These are phyloP conservation scores for Russula virescens DNA, from an alignment of 768 basidiomycete genomes.

Conservation along the genomic window DNA sequence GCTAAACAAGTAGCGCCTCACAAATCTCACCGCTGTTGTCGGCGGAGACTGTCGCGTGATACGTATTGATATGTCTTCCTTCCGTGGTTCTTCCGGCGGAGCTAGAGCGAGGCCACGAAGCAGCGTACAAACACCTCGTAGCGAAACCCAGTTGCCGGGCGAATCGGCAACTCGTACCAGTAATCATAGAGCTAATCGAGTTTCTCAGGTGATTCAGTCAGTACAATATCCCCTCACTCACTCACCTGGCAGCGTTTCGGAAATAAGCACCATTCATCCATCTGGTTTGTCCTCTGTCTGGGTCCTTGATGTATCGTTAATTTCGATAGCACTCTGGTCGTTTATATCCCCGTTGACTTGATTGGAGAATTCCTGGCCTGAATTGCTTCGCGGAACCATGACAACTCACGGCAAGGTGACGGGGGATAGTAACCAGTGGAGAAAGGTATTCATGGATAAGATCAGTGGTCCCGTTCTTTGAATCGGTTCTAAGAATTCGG, in stretches of 20 bases:
- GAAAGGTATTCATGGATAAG: neutral
- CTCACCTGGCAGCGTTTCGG: neutral
- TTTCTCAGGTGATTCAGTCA: neutral
- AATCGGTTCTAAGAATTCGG: neutral
- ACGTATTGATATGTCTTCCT: neutral
- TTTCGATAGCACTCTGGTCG: neutral
- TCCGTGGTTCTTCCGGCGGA: neutral
- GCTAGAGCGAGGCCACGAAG: neutral
- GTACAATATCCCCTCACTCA: neutral
- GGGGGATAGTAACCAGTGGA: neutral
- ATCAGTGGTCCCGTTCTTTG: neutral
- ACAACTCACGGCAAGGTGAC: neutral
- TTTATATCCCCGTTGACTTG: neutral
- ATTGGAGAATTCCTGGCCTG: neutral
- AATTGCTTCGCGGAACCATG: neutral
- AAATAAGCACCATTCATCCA: neutral
- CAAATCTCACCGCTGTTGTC: neutral
- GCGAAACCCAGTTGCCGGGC: neutral
- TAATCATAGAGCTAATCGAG: neutral
- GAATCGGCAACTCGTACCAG: neutral
- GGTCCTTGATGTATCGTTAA: neutral
- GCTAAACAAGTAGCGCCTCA: neutral
- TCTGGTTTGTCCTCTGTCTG: neutral
- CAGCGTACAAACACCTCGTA: neutral
- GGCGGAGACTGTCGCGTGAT: neutral